Conservation (phyloP, 495 filamentous ascomycete genomes). For the Aspergillus leporis region DNA sequence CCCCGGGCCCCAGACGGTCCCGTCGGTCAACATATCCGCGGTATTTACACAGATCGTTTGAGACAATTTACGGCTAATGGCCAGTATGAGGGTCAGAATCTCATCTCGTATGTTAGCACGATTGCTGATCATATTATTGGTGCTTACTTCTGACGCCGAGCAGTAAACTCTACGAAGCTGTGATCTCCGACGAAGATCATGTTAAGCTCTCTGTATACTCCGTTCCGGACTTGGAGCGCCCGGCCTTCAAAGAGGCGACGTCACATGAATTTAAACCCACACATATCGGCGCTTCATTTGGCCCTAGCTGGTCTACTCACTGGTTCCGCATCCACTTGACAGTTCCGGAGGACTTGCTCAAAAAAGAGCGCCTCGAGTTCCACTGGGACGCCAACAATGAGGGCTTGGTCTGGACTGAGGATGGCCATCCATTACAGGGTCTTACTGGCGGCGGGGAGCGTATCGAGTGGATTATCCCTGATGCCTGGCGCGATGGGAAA, state of each 20-base stretch:
- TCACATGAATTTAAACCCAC: conserved; percentile 77
- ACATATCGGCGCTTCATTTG: conserved; percentile 74
- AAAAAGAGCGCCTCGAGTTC: conserved; percentile 82
- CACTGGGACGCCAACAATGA: conserved; percentile 96
- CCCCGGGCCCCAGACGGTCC: conserved; percentile 60
- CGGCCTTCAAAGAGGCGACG: conserved; percentile 87
- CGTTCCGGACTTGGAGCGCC: conserved; percentile 73
- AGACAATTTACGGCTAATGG: conserved; percentile 74
- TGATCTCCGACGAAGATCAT: conserved; percentile 67
- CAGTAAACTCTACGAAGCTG: conserved; percentile 75
- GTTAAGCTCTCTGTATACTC: conserved; percentile 88
- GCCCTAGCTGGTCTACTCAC: conserved; percentile 97
- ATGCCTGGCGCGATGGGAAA: conserved; percentile 77
- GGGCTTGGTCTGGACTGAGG: conserved; percentile 83
- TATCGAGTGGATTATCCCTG: conserved; percentile 84
- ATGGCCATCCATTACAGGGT: conserved; percentile 88
- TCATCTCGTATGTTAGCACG: conserved; percentile 58
- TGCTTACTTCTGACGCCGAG: conserved; percentile 9
- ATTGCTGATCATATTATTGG: not conserved
- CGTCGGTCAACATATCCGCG: conserved; percentile 80
- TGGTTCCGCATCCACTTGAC: conserved; percentile 87
- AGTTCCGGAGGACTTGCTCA: conserved; percentile 67
- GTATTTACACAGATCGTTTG: conserved; percentile 85
- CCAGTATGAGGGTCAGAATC: conserved; percentile 77
- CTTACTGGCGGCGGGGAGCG: conserved; percentile 90